phyloP scores from a whole-genome alignment of 108 stramenopile species.

The Cyclotella sp. region DNA sequence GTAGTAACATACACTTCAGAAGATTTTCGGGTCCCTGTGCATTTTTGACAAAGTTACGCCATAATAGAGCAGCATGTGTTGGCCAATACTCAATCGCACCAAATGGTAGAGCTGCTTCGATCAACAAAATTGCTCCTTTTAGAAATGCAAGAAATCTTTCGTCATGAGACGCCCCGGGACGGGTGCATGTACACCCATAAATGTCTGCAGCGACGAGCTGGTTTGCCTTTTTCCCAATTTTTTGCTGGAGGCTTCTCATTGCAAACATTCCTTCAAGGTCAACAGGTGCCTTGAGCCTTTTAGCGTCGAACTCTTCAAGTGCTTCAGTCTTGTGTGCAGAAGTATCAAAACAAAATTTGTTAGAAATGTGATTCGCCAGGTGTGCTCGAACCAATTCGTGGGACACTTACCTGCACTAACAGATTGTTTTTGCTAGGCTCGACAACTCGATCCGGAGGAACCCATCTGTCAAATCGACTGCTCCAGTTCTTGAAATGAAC shows the following conservation, averaged over 20 bases:
- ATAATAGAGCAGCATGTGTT: slow-evolving; percentile 60
- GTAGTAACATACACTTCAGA: slow-evolving; percentile 68
- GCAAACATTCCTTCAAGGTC: slow-evolving; percentile 62
- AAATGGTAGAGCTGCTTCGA: slow-evolving; percentile 83
- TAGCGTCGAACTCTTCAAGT: slow-evolving; percentile 46
- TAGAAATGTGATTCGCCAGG: neutral
- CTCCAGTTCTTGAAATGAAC: slow-evolving; percentile 87
- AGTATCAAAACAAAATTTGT: neutral
- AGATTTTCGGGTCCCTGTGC: slow-evolving; percentile 67
- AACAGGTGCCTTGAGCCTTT: slow-evolving; percentile 50
- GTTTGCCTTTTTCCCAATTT: slow-evolving; percentile 63
- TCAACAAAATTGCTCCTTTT: slow-evolving; percentile 78
- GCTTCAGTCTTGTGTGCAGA: slow-evolving; percentile 55
- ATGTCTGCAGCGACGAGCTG: slow-evolving; percentile 60
- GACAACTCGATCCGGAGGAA: slow-evolving; percentile 66
- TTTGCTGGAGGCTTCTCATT: slow-evolving; percentile 52
- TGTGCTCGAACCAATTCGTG: neutral
- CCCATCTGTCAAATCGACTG: slow-evolving; percentile 87
- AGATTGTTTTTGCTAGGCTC: slow-evolving; percentile 72
- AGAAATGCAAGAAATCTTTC: slow-evolving; percentile 64
- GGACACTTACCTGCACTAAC: slow-evolving; percentile 46
- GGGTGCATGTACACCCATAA: slow-evolving; percentile 45
- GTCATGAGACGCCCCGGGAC: slow-evolving; percentile 52
- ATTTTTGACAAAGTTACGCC: slow-evolving; percentile 67
- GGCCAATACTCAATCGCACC: slow-evolving; percentile 79